Evolutionary conservation across 2,329 filamentous ascomycete genomes (phyloP), one percentile per base, ranked within the genome.

Genomic region (Sphaceloma murrayae): DNA sequence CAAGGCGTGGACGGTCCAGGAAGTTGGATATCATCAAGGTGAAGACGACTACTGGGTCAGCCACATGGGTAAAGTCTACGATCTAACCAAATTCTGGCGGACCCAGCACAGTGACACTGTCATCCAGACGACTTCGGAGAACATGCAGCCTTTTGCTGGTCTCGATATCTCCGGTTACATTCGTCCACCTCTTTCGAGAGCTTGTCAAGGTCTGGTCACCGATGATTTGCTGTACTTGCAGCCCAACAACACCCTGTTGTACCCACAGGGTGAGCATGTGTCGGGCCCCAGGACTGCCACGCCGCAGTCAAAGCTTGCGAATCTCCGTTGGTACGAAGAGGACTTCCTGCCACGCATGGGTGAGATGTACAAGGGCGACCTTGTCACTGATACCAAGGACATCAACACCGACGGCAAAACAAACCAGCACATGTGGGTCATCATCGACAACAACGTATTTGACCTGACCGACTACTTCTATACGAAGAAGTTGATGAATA

Each of bases 381-480:
- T 96, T 0, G 91, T 96, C 1, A 84, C 75, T 68, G 73, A 78
- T 31, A 69, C 64, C 34, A 61, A 64, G 1, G 68, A 67, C 1
- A 68, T 98, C 48, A 64, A 73, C 47, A 66, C 63, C 0, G 71
- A 93, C 51, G 91, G 87, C 14, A 59, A 75, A 19, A 65, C 82
- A 24, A 64, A 79, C 11, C 72, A 77, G 44, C 80, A 83, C 53
- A 74, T 75, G 57, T 96, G 91, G 87, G 81, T 85, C 51, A 81
- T 83, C 45, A 77, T 94, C 49, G 70, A 85, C 21, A 70, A 79
- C 44, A 74, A 73, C 42, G 72, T 98, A 14, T 96, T 91, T 59
- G 93, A 98, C 59, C 65, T 98, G 44, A 94, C 85, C 0, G 77
- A 96, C 60, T 98, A 98, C 65, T 89, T 88, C 63, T 71, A 86